phyloP scores from a whole-genome alignment of 163 green algal genomes.

The Volvox carteri region DNA sequence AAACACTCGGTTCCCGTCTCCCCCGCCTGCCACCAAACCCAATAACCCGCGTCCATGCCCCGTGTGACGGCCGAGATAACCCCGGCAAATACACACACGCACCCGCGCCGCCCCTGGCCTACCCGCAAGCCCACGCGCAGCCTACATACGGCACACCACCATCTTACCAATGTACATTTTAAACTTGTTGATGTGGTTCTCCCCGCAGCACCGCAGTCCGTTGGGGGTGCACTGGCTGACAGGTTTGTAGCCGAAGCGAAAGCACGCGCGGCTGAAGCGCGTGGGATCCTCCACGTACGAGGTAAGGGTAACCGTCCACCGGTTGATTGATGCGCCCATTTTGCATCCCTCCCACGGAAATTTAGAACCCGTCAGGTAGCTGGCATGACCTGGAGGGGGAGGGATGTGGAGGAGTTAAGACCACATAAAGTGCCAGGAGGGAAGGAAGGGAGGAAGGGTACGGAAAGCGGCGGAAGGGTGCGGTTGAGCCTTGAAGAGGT shows the following conservation, averaged over 20 bases:
- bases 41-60: too few species aligned
- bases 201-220: conserved; percentile 43
- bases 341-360: conserved; percentile 55
- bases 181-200: conserved; percentile 47
- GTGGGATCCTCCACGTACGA: conserved; percentile 31
- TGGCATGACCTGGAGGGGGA: neutral
- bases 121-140: too few species aligned
- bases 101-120: too few species aligned
- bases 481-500: too few species aligned
- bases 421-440: too few species aligned
- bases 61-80: too few species aligned
- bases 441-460: too few species aligned
- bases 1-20: too few species aligned
- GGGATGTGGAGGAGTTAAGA: neutral
- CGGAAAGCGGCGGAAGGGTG: too few species aligned
- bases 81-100: too few species aligned
- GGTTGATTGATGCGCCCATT: neutral
- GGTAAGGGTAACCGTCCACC: conserved; percentile 11
- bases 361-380: conserved; percentile 21
- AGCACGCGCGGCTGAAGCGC: conserved; percentile 14
- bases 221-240: neutral
- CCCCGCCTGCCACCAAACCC: too few species aligned
- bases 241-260: conserved; percentile 9
- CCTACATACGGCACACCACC: too few species aligned
- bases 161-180: conserved; percentile 50